These are phyloP conservation scores for Porphyra umbilicalis DNA, from an alignment of 31 red algal genomes.

Conservation along the genomic window DNA sequence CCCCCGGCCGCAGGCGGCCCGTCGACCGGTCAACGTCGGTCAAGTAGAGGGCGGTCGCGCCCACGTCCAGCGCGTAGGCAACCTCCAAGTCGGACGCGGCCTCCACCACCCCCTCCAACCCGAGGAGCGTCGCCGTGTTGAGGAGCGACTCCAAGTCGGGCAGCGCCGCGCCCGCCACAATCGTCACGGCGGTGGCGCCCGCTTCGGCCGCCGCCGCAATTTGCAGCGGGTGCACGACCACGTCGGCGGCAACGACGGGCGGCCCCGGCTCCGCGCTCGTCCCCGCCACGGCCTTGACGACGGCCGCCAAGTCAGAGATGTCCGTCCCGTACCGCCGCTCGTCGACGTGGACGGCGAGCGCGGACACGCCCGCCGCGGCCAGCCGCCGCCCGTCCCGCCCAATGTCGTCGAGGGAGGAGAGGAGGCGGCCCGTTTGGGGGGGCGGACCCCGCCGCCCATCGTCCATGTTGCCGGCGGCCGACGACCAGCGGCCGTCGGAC, in stretches of 20 bases:
- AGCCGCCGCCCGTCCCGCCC: slow-evolving; percentile 23
- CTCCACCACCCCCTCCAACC: slow-evolving; percentile 87
- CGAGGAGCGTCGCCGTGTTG: slow-evolving; percentile 80
- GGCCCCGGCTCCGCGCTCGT: slow-evolving; percentile 33
- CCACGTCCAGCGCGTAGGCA: slow-evolving; percentile 81
- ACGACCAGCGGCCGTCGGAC: not conserved
- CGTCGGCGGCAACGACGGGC: slow-evolving; percentile 69
- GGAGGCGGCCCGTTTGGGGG: not conserved
- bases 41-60: slow-evolving; percentile 69
- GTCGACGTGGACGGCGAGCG: slow-evolving; percentile 42
- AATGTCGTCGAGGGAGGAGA: slow-evolving; percentile 46
- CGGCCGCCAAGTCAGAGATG: slow-evolving; percentile 13
- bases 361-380: slow-evolving; percentile 34
- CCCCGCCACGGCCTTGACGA: slow-evolving; percentile 6
- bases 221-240: slow-evolving; percentile 90
- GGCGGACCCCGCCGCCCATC: not conserved
- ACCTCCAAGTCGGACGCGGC: slow-evolving; percentile 72
- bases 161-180: slow-evolving; percentile 76
- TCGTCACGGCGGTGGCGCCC: slow-evolving; percentile 68
- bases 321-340: slow-evolving; percentile 36
- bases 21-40: slow-evolving; percentile 73
- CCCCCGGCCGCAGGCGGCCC: slow-evolving; percentile 32
- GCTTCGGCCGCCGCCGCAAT: slow-evolving; percentile 82
- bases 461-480: not conserved
- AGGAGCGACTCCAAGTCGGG: slow-evolving; percentile 79